Percentiles rank a stretch among this genome's conserved stretches.
These are phyloP conservation scores for Maudiozyma bulderi DNA, from an alignment of 805 yeast genomes.

Conservation along the genomic window DNA sequence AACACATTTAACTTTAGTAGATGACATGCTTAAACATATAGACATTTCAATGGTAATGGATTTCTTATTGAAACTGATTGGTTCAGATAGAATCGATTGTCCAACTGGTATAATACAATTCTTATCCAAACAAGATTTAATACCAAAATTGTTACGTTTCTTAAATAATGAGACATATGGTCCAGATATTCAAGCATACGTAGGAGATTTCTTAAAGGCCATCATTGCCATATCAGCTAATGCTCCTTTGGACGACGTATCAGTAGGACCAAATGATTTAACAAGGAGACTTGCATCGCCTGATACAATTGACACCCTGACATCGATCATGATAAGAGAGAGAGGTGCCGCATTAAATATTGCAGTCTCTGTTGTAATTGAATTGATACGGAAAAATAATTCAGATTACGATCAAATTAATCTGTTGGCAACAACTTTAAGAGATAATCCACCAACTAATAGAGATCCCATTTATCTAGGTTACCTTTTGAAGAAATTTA, in stretches of 20 bases:
- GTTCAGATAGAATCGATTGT: constrained; percentile 79
- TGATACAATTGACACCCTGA: constrained; percentile 48
- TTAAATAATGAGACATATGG: constrained; percentile 45
- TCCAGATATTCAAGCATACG: constrained; percentile 72
- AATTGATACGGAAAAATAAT: constrained; percentile 85
- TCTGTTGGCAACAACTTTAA: constrained; percentile 63
- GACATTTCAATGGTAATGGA: constrained; percentile 89
- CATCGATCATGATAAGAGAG: constrained; percentile 53
- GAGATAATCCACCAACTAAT: constrained; percentile 78
- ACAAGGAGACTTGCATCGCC: constrained; percentile 79
- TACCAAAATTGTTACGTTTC: constrained; percentile 58
- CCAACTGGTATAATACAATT: constrained; percentile 80
- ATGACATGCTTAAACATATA: constrained; percentile 59
- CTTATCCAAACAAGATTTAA: constrained; percentile 58
- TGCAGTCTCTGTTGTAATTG: constrained; percentile 87
- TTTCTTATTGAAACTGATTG: constrained; percentile 71
- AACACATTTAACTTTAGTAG: constrained; percentile 20
- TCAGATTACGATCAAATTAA: constrained; percentile 88
- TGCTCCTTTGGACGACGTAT: constrained; percentile 61
- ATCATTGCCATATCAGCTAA: constrained; percentile 86
- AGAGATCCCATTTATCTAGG: constrained; percentile 90
- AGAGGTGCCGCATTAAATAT: constrained; percentile 80
- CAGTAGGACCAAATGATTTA: constrained; percentile 87
- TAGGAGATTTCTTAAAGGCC: constrained; percentile 88
- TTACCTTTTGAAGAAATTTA: constrained; percentile 62